Conservation (phyloP, 768 basidiomycete species). For the Wakefieldia striispora region DNA sequence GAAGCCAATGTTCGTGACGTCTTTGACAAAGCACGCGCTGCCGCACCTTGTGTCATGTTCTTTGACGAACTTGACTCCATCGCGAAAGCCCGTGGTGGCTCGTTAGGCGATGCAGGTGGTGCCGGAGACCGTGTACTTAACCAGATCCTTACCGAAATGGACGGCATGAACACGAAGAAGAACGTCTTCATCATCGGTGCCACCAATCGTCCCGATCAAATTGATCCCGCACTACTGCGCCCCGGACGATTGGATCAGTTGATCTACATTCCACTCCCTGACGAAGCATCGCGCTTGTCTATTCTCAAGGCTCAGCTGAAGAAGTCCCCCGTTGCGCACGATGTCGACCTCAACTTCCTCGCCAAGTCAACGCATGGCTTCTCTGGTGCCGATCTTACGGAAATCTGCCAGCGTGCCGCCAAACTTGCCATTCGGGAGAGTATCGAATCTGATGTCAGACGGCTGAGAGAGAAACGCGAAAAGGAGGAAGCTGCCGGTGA, state of each 20-base stretch:
- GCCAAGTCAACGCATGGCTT: constrained; percentile 94
- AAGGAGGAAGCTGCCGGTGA: constrained; percentile 66
- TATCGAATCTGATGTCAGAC: constrained; percentile 88
- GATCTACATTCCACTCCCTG: constrained; percentile 98
- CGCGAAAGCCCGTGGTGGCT: constrained; percentile 90
- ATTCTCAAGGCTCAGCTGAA: constrained; percentile 91
- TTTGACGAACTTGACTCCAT: constrained; percentile 99
- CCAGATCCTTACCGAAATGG: constrained; percentile 97
- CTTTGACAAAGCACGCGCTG: constrained; percentile 99
- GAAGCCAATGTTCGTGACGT: constrained; percentile 99
- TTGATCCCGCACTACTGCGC: constrained; percentile 89
- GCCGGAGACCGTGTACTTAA: constrained; percentile 98
- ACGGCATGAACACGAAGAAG: constrained; percentile 98
- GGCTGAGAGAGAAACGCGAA: constrained; percentile 74
- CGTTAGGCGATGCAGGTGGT: constrained; percentile 87
- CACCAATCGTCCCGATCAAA: constrained; percentile 95
- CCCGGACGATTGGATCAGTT: constrained; percentile 99
- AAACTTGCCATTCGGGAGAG: constrained; percentile 95
- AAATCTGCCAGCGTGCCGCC: constrained; percentile 96
- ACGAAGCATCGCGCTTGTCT: constrained; percentile 85
- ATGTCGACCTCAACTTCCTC: constrained; percentile 84
- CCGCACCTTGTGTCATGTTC: constrained; percentile 99
- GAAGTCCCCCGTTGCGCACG: constrained; percentile 82
- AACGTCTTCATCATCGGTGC: constrained; percentile 99
- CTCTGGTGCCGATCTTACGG: constrained; percentile 99